Evolutionary conservation across 2,329 filamentous ascomycete genomes (phyloP).

Genomic region (Apiospora rasikravindrae): DNA sequence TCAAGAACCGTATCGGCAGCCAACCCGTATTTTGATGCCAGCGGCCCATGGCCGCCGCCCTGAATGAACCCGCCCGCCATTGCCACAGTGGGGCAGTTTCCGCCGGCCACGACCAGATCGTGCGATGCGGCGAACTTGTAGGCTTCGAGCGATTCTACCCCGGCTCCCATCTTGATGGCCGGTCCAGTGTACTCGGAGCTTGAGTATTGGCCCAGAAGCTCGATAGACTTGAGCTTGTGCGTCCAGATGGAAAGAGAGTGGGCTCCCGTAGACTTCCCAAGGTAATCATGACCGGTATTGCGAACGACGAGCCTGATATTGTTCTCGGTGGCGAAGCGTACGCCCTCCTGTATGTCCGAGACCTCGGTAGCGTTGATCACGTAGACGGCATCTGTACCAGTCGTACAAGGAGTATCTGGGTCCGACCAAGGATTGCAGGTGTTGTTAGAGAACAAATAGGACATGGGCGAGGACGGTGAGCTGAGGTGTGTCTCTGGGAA

Average conservation of each 20-base stretch:
- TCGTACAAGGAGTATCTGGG: constrained; percentile 16
- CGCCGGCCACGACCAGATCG: not conserved
- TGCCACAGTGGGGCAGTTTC: constrained; percentile 19
- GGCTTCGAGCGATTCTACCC: not conserved
- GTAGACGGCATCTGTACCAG: constrained; percentile 28
- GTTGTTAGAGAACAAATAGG: constrained; percentile 29
- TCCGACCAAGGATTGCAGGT: constrained; percentile 27
- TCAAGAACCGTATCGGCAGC: constrained; percentile 63
- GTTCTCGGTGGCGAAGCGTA: constrained; percentile 43
- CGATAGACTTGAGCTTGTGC: constrained; percentile 47
- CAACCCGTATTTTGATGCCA: constrained; percentile 59
- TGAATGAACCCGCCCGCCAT: constrained; percentile 25
- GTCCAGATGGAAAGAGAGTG: constrained; percentile 54
- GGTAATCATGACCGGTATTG: constrained; percentile 52
- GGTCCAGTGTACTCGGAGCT: constrained; percentile 45
- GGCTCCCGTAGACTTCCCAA: constrained; percentile 56
- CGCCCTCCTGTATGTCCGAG: constrained; percentile 26
- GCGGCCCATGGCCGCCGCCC: constrained; percentile 62
- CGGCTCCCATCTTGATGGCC: constrained; percentile 25
- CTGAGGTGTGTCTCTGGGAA: constrained; percentile 24
- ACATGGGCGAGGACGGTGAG: constrained; percentile 31
- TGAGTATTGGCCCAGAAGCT: constrained; percentile 36
- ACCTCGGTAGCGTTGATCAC: constrained; percentile 32
- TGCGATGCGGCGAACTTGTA: not conserved
- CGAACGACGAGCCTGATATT: constrained; percentile 53